Evolutionary conservation across 345 rosid species (phyloP).

Genomic region (Psidium guajava): DNA sequence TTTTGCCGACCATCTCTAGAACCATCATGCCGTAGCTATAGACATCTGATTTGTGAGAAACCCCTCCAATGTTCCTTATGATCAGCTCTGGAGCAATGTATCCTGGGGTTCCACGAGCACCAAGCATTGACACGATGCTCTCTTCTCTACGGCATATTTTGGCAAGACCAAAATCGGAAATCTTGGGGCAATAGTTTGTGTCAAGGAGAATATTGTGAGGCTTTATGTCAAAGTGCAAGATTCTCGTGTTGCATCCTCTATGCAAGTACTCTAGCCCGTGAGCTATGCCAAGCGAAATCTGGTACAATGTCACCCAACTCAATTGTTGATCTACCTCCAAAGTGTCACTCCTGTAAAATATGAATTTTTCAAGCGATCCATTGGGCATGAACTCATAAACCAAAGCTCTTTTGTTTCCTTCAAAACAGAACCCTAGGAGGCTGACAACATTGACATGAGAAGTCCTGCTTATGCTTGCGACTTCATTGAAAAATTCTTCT

Average conservation of each 20-base stretch:
- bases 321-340: background rate
- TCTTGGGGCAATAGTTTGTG: slow-evolving; percentile 23
- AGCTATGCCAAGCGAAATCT: slow-evolving; percentile 20
- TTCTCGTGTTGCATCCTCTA: slow-evolving; percentile 11
- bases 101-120: too few species aligned
- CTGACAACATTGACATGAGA: slow-evolving; percentile 37
- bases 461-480: slow-evolving; percentile 37
- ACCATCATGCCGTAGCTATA: slow-evolving; percentile 27
- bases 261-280: slow-evolving; percentile 35
- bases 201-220: slow-evolving; percentile 30
- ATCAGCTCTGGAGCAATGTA: slow-evolving; percentile 21
- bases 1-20: background rate
- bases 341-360: background rate
- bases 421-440: slow-evolving; percentile 8
- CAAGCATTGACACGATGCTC: slow-evolving; percentile 15
- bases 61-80: slow-evolving; percentile 20
- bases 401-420: slow-evolving; percentile 11
- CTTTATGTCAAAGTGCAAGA: slow-evolving; percentile 33
- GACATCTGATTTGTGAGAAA: slow-evolving; percentile 28
- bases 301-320: slow-evolving; percentile 7
- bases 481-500: slow-evolving; percentile 32
- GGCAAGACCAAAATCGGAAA: slow-evolving; percentile 14
- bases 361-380: slow-evolving; percentile 29
- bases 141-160: slow-evolving; percentile 19
- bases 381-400: slow-evolving; percentile 26